Evolutionary conservation across 2,329 filamentous ascomycete genomes (phyloP).

Genomic region (Setomelanomma holmii): DNA sequence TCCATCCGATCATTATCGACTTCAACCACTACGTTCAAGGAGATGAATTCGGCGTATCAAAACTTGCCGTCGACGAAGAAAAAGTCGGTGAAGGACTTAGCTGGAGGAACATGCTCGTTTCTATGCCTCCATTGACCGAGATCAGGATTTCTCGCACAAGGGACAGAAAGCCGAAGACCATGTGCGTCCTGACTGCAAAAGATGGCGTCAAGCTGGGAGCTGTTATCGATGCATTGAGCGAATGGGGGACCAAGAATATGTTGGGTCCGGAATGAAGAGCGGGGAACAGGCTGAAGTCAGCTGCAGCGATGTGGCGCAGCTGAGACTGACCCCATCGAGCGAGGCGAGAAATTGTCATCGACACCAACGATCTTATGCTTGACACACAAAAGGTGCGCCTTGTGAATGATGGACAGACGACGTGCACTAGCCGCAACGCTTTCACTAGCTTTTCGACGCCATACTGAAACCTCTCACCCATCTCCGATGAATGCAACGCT

Average conservation of each 20-base stretch:
- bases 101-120: slow-evolving; percentile 8
- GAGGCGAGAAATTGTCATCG: too few species aligned
- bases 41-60: not conserved
- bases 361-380: too few species aligned
- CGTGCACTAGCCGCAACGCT: too few species aligned
- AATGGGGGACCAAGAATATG: slow-evolving; percentile 1
- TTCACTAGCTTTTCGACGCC: too few species aligned
- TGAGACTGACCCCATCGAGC: too few species aligned
- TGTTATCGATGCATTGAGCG: slow-evolving; percentile 2
- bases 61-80: not conserved
- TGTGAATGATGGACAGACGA: too few species aligned
- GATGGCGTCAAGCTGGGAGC: slow-evolving; percentile 8
- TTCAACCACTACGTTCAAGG: slow-evolving; percentile 4
- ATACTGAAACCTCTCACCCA: too few species aligned
- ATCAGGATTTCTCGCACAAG: slow-evolving; percentile 1
- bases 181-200: not conserved
- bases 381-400: too few species aligned
- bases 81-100: not conserved
- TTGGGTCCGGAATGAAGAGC: not conserved
- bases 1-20: slow-evolving; percentile 5
- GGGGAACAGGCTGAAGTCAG: slow-evolving; percentile 8
- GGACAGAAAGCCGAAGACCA: not conserved
- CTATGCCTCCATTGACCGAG: slow-evolving; percentile 8
- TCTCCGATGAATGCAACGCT: too few species aligned
- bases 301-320: not conserved